Conservation (phyloP, 2,329 filamentous ascomycete genomes). For the Fusarium burgessii region DNA sequence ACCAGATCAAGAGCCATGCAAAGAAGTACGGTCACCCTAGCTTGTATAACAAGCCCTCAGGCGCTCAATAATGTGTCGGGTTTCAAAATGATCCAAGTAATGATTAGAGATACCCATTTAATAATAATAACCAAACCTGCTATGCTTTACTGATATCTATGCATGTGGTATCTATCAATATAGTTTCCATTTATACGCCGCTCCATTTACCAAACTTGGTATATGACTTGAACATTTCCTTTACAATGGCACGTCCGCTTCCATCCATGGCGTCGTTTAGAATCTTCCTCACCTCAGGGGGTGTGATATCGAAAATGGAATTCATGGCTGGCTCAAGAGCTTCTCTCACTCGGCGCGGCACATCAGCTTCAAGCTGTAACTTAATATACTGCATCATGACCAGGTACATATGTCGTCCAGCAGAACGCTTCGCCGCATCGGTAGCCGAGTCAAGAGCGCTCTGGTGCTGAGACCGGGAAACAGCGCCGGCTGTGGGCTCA, state of each 20-base stretch:
- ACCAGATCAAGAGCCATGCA: conserved; percentile 67
- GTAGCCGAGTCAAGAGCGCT: conserved; percentile 68
- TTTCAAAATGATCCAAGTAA: background rate
- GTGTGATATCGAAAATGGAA: conserved; percentile 69
- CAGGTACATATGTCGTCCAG: conserved; percentile 71
- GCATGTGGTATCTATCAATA: conserved; percentile 36
- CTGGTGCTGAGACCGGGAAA: conserved; percentile 60
- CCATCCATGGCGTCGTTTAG: conserved; percentile 71
- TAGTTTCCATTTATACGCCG: conserved; percentile 58
- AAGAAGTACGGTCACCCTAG: conserved; percentile 70
- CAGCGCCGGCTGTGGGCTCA: conserved; percentile 68
- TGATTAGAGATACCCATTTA: conserved; percentile 37
- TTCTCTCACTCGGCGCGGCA: conserved; percentile 64
- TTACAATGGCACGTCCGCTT: conserved; percentile 69
- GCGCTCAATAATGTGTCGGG: background rate
- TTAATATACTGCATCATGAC: conserved; percentile 70
- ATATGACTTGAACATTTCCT: conserved; percentile 69
- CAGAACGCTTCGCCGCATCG: conserved; percentile 70
- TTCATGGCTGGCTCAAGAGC: conserved; percentile 69
- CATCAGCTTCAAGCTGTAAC: conserved; percentile 68
- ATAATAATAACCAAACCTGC: conserved; percentile 20
- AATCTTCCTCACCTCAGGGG: conserved; percentile 65
- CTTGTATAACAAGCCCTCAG: conserved; percentile 54
- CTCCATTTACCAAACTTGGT: conserved; percentile 74
- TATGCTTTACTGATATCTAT: conserved; percentile 19